A percentile compares a stretch with the other conserved stretches of the same genome.
Conservation (phyloP, 768 basidiomycete species). For the Tylopilus balloui region DNA sequence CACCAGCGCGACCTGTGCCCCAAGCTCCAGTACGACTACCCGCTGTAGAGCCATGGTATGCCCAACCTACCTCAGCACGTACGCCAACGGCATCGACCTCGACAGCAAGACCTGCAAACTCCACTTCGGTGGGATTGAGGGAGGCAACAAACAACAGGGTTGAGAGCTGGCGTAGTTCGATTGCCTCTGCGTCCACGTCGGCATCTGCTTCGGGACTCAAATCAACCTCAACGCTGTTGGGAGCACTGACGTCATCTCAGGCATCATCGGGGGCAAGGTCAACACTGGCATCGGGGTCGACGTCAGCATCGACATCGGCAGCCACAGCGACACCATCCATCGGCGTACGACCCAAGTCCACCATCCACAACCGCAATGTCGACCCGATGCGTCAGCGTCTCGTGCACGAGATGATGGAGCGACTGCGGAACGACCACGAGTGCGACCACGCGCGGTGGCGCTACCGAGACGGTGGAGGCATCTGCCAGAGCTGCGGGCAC, state of each 20-base stretch:
- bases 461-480: constrained; percentile 39
- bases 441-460: constrained; percentile 46
- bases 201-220: background rate
- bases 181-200: background rate
- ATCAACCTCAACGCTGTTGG: background rate
- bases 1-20: background rate
- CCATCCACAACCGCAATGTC: background rate
- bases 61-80: background rate
- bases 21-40: background rate
- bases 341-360: constrained; percentile 1
- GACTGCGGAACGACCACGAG: constrained; percentile 50
- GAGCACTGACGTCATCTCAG: no score
- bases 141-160: background rate
- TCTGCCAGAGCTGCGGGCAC: constrained; percentile 44
- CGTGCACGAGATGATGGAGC: constrained; percentile 32
- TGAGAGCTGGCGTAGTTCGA: background rate
- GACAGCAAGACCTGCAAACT: background rate
- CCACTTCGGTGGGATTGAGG: background rate
- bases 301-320: background rate
- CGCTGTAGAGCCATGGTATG: background rate
- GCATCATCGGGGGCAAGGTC: background rate
- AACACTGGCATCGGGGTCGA: background rate
- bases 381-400: constrained; percentile 14
- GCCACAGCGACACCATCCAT: background rate
- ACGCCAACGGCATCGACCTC: constrained; percentile 2